phyloP scores from a whole-genome alignment of 1,139 yeast genomes.

The Scheffersomyces cryptocercus region DNA sequence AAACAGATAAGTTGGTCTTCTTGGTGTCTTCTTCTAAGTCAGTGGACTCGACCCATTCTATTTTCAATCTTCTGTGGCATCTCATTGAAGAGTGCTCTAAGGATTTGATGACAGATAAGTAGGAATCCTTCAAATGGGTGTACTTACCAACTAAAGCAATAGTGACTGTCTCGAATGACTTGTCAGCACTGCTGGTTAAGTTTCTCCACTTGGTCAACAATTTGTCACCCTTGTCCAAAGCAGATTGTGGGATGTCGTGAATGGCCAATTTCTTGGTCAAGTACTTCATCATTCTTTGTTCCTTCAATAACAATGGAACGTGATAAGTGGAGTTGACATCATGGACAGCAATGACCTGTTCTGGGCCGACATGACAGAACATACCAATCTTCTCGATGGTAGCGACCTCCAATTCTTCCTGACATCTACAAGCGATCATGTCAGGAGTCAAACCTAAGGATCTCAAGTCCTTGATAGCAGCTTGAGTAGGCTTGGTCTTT shows the following conservation, averaged over 20 bases:
- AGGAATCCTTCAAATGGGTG: constrained; percentile 92
- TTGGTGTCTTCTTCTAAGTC: constrained; percentile 80
- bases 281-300: constrained; percentile 81
- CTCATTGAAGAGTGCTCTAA: constrained; percentile 94
- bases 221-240: constrained; percentile 62
- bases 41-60: constrained; percentile 95
- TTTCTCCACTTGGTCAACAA: constrained; percentile 78
- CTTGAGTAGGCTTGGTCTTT: constrained; percentile 98
- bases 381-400: constrained; percentile 94
- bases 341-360: constrained; percentile 95
- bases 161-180: constrained; percentile 80
- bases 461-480: constrained; percentile 95
- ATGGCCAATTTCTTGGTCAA: constrained; percentile 69
- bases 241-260: constrained; percentile 52
- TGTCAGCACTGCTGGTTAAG: constrained; percentile 76
- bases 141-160: constrained; percentile 98
- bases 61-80: constrained; percentile 78
- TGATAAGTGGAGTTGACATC: constrained; percentile 97
- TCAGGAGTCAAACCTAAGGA: constrained; percentile 94
- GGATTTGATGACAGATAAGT: constrained; percentile 91
- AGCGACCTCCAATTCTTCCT: constrained; percentile 74
- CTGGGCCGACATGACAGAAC: constrained; percentile 98
- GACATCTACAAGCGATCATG: constrained; percentile 97
- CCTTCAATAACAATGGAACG: constrained; percentile 87
- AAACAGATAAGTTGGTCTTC: constrained; percentile 64